Evolutionary conservation across 441 rosid genomes (phyloP), one percentile per base, ranked within the genome.

Genomic region (Gossypium davidsonii): DNA sequence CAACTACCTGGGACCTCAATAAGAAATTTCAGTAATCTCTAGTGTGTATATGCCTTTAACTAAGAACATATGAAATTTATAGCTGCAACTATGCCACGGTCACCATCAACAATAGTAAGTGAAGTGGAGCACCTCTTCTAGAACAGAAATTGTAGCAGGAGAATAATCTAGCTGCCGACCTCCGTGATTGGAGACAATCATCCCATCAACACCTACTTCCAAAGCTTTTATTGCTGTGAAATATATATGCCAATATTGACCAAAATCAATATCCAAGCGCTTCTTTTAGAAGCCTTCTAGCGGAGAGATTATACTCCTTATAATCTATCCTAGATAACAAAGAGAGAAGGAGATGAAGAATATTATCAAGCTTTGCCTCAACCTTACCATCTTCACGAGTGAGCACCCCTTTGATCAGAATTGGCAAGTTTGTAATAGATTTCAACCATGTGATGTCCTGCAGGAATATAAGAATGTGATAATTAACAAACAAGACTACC

Each of bases 381-480:
- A 44, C 57, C 82, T 81, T 85, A 90, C 96, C 96, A 57, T 92
- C 97, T 86, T 91, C 96, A 17, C 72, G 73, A 14, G 96, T 89
- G 75, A 94, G 95, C 39, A 90, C 66, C 2, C 97, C 98, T 80
- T 91, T 94, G 73, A 94, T 56, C 72, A 94, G 79, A 73, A 94
- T 82, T 0, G 97, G 98, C 86, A 94, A 87, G 58, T 75, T 83
- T 56, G 97, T 88, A 23, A 88, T 83, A 59, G 96, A 91, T 81
- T 78, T 87, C 74, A 94, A 82, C 96, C 98, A 91, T 63, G 61
- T 83, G 14, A 91, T 67, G 76, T 90, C 97, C 98, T 94, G 83
- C 77, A 71, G 55, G 4, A 11, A 15, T 64, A 53, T 42, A 17
- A 34, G n/a, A 17, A 37, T 55, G 63, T 46, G 14, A 73, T 31